These are phyloP conservation scores for Flaveria robusta DNA, from an alignment of 129 eudicot species.

Conservation along the genomic window DNA sequence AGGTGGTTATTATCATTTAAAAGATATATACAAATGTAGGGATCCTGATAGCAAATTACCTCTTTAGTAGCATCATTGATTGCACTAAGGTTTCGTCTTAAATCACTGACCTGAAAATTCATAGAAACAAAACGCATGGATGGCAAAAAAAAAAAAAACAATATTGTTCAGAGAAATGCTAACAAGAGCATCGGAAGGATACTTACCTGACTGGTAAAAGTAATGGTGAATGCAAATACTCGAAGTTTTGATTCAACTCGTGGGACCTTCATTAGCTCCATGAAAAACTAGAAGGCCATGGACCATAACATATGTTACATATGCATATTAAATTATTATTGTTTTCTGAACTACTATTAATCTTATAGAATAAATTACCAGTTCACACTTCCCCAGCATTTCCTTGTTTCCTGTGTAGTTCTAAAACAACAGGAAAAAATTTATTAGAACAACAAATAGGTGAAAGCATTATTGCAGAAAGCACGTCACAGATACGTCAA, in stretches of 20 bases:
- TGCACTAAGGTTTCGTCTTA: constrained; percentile 62
- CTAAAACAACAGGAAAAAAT: constrained; percentile 42
- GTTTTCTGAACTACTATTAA: constrained; percentile 15
- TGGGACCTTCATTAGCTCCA: constrained; percentile 32
- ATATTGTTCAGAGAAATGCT: background rate
- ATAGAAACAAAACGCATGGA: constrained; percentile 3
- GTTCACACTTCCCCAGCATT: constrained; percentile 98
- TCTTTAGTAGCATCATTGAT: constrained; percentile 44
- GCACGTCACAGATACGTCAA: background rate
- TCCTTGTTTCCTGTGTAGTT: constrained; percentile 87
- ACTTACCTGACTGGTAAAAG: constrained; percentile 79
- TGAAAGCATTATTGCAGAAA: background rate
- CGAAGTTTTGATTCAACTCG: constrained; percentile 36
- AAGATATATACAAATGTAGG: background rate
- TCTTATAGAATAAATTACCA: constrained; percentile 48
- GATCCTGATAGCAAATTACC: constrained; percentile 6
- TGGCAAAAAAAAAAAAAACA: constrained; percentile 7
- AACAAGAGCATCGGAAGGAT: background rate
- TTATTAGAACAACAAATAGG: constrained; percentile 9
- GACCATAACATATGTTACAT: constrained; percentile 3
- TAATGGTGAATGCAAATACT: constrained; percentile 87
- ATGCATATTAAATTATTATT: background rate
- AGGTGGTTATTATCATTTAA: background rate
- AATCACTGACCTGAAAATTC: constrained; percentile 67
- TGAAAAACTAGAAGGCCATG: constrained; percentile 24